These are phyloP conservation scores for Lentinula edodes DNA, from an alignment of 768 basidiomycete species.

Conservation along the genomic window DNA sequence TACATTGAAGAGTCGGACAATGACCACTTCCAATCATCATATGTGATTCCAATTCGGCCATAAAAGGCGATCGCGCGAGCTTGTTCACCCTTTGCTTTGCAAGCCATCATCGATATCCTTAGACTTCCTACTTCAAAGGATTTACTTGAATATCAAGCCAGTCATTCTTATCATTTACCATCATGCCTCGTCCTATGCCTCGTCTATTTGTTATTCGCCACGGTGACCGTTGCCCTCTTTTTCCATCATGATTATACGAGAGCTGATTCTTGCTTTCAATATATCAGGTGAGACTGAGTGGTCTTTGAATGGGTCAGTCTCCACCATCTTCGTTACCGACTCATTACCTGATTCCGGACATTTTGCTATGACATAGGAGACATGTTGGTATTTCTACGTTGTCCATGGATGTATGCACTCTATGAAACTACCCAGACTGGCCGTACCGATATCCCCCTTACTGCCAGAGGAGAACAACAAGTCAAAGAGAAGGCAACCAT, in stretches of 20 bases:
- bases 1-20: too few relatives aligned
- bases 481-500: conserved; percentile 56
- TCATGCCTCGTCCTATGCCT: conserved; percentile 50
- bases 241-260: neutral
- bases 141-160: neutral
- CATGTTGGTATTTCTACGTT: conserved; percentile 40
- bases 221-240: conserved; percentile 33
- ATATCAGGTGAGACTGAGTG: conserved; percentile 85
- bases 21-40: neutral
- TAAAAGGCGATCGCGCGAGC: neutral
- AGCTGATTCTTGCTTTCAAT: neutral
- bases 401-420: conserved; percentile 3
- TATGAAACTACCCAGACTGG: conserved; percentile 57
- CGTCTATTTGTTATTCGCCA: conserved; percentile 79
- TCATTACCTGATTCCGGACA: conserved; percentile 6
- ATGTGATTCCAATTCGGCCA: neutral
- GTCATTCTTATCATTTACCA: neutral
- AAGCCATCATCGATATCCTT: neutral
- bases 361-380: conserved; percentile 33
- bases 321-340: neutral
- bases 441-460: conserved; percentile 82
- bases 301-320: conserved; percentile 74
- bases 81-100: neutral
- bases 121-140: neutral
- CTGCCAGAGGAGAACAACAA: conserved; percentile 65